Conservation (phyloP, 306 rosid genomes). For the Comarum palustre region DNA sequence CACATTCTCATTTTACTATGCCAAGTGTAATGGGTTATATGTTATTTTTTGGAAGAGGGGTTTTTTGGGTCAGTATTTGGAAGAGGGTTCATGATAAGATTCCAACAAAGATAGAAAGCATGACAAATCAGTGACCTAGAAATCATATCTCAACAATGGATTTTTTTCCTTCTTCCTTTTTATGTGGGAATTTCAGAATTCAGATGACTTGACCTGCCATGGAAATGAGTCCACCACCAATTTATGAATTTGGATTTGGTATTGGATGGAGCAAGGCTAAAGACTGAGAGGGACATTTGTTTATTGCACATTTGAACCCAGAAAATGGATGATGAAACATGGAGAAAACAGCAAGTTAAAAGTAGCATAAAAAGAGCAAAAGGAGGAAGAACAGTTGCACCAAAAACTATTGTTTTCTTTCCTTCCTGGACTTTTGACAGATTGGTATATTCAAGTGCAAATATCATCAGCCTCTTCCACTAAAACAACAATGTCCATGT, state of each 20-base stretch:
- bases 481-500: constrained; percentile 51
- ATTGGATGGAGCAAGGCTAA: constrained; percentile 53
- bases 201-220: constrained; percentile 52
- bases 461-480: constrained; percentile 64
- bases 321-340: constrained; percentile 33
- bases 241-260: constrained; percentile 48
- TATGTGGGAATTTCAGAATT: constrained; percentile 49
- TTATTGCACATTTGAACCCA: constrained; percentile 47
- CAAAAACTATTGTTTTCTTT: constrained; percentile 33
- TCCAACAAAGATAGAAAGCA: constrained; percentile 45
- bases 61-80: no score
- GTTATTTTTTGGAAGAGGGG: constrained; percentile 36
- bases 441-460: constrained; percentile 46
- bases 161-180: constrained; percentile 13
- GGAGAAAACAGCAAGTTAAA: constrained; percentile 11
- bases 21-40: constrained; percentile 34
- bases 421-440: constrained; percentile 30
- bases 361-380: constrained; percentile 31
- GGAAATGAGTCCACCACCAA: constrained; percentile 29
- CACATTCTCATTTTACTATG: constrained; percentile 49
- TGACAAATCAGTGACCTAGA: constrained; percentile 44
- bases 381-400: constrained; percentile 28
- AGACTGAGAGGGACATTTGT: constrained; percentile 54
- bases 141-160: constrained; percentile 50
- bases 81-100: constrained; percentile 55